Percentiles rank a stretch among this genome's conserved stretches.
Conservation (phyloP, 73 alveolate genomes). For the Tetrahymena malaccensis region DNA sequence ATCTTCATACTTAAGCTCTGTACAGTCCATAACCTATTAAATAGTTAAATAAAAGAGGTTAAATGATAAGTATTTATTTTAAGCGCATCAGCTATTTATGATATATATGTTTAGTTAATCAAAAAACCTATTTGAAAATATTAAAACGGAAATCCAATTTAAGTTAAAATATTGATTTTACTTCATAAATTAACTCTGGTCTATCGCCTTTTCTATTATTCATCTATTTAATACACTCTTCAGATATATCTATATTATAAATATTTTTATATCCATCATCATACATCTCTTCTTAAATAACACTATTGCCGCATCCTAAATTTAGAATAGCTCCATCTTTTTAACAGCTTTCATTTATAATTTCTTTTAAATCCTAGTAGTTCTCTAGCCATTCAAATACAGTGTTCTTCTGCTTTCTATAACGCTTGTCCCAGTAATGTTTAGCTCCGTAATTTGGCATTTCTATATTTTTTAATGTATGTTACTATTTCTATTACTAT, state of each 20-base stretch:
- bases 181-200: conserved; percentile 58
- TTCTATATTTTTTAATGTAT: not conserved
- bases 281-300: conserved; percentile 85
- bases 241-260: conserved; percentile 82
- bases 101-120: too few relatives aligned
- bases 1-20: conserved; percentile 55
- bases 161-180: not conserved
- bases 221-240: conserved; percentile 83
- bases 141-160: not conserved
- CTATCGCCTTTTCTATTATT: conserved; percentile 66
- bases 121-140: not conserved
- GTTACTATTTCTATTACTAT: not conserved
- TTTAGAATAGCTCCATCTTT: conserved; percentile 65
- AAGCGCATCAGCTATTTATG: too few relatives aligned
- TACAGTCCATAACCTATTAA: conserved; percentile 59
- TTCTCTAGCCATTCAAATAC: conserved; percentile 92
- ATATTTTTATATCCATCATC: conserved; percentile 87
- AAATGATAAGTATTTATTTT: too few relatives aligned
- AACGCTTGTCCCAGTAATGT: conserved; percentile 82
- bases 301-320: conserved; percentile 94
- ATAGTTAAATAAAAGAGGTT: not conserved
- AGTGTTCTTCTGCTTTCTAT: conserved; percentile 54
- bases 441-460: conserved; percentile 94
- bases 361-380: conserved; percentile 57
- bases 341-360: conserved; percentile 42